Conservation (phyloP, 345 rosid genomes). For the Brassica nigra region DNA sequence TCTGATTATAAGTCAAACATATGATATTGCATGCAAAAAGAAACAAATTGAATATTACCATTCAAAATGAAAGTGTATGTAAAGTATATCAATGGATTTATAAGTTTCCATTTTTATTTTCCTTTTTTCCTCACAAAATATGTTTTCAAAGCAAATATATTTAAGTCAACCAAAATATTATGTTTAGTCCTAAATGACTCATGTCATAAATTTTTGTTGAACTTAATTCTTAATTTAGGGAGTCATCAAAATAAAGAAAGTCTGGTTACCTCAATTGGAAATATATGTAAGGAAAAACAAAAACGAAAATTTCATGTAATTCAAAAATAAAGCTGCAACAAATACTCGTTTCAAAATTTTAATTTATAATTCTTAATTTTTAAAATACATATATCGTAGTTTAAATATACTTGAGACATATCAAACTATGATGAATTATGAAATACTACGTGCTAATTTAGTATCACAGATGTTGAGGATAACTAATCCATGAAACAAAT, state of each 20-base stretch:
- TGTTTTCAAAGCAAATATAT: background rate
- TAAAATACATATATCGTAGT: background rate
- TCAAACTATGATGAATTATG: background rate
- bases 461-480: background rate
- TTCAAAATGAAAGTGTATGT: background rate
- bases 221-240: background rate
- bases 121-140: background rate
- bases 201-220: background rate
- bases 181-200: background rate
- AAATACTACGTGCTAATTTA: background rate
- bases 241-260: background rate
- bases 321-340: background rate
- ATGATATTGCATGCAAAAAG: background rate
- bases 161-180: background rate
- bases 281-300: background rate
- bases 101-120: background rate
- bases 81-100: background rate
- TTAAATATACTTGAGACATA: background rate
- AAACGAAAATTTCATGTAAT: background rate
- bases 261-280: background rate
- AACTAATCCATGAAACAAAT: background rate
- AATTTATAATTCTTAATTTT: background rate
- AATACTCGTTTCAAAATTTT: background rate
- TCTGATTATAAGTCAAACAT: slow-evolving; percentile 3
- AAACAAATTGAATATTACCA: slow-evolving; percentile 3